A percentile compares a stretch with the other conserved stretches of the same genome.
phyloP scores from a whole-genome alignment of 257 asterid genomes.

The Lavandula angustifolia region DNA sequence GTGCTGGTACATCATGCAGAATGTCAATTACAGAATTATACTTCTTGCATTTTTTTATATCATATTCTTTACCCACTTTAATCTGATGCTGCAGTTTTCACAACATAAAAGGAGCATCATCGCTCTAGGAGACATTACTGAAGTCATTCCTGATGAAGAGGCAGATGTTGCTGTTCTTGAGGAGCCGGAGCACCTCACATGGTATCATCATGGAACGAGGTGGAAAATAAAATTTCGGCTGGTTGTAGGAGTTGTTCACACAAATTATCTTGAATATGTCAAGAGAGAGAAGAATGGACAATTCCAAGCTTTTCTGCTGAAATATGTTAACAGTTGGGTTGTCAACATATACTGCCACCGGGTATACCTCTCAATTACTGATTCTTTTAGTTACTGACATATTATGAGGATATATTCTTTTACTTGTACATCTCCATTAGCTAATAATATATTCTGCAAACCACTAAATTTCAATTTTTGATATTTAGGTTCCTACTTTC shows the following conservation, averaged over 20 bases:
- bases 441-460: background rate
- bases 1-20: constrained; percentile 18
- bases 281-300: constrained; percentile 83
- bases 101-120: constrained; percentile 84
- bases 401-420: constrained; percentile 2
- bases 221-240: constrained; percentile 84
- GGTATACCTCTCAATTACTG: constrained; percentile 49
- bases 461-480: background rate
- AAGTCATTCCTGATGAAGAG: constrained; percentile 83
- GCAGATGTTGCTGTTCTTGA: constrained; percentile 96
- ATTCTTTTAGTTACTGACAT: background rate
- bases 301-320: constrained; percentile 70
- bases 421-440: background rate
- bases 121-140: constrained; percentile 91
- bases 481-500: constrained; percentile 26
- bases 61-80: constrained; percentile 10
- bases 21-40: constrained; percentile 11
- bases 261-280: constrained; percentile 89
- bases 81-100: constrained; percentile 65
- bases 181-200: constrained; percentile 99
- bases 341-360: constrained; percentile 86
- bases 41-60: constrained; percentile 4
- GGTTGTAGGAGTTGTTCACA: constrained; percentile 93
- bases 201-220: constrained; percentile 98
- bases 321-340: constrained; percentile 89